Base-by-base conservation (phyloP, 345 rosid genomes). In the Schrenkiella parvula region DNA sequence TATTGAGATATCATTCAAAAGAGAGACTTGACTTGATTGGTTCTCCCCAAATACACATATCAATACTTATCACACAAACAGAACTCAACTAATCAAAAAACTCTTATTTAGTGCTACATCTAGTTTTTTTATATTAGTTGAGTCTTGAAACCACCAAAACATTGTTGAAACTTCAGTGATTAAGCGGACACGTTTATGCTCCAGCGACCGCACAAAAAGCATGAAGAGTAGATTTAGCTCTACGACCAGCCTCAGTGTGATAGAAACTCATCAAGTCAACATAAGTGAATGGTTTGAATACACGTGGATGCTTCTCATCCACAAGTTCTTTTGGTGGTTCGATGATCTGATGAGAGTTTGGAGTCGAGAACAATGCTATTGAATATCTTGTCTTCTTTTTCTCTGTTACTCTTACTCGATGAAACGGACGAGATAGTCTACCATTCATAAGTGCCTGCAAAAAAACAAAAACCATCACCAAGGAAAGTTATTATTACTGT, bases 331-430 rank as follows among this genome's bases (percentile, higher is more conserved):
- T 50, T 37, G 75, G 68, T 60, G 75, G 0, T 8, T 71, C 68
- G 0, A 71, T 28, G 31, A 50, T 38, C 14, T 35, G 26, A 38
- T 35, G 51, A 1, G 1, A 4, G 31, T 26, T 60, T 8, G 75
- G 75, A 50, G 7, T 8, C 11, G 68, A 11, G 60, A 71, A 71
- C 6, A 60, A 13, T 25, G 41, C 68, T 60, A 54, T 17, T 14
- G 68, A 17, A 55, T 71, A 71, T 71, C 68, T 48, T 14, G 60
- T 71, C 41, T 15, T 71, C 60, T 71, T 71, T 10, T 71, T 71
- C 2, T 60, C 75, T 0, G 52, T 71, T 26, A 71, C 68, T 28
- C 75, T 71, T 12, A 71, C 75, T 71, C 68, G 46, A 43, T 71
- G 75, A 35, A 22, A 71, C 3, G 68, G 29, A 25, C 39, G 8